Conservation (phyloP, 2,329 filamentous ascomycete species). For the Fusarium nelsonii region DNA sequence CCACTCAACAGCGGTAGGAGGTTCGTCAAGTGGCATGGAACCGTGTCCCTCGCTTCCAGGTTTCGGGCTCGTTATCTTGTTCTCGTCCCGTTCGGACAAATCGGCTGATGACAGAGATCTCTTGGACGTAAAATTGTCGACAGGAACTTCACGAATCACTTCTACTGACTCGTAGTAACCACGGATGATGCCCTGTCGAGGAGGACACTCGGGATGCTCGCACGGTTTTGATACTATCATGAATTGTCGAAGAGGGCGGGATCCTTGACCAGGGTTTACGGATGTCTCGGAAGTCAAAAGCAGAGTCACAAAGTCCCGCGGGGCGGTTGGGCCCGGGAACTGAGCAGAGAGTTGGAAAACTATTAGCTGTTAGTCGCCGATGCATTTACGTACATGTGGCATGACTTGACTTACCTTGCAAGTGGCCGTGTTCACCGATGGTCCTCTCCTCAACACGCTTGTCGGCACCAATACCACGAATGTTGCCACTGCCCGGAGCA, state of each 20-base stretch:
- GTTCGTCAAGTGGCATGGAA: slow-evolving; percentile 44
- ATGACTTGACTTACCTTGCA: slow-evolving; percentile 65
- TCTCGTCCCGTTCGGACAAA: slow-evolving; percentile 47
- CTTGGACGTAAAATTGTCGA: slow-evolving; percentile 57
- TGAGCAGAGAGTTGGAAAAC: slow-evolving; percentile 90
- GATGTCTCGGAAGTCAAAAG: slow-evolving; percentile 75
- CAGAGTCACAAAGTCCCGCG: slow-evolving; percentile 87
- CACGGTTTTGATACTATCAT: slow-evolving; percentile 92
- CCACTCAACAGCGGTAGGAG: slow-evolving; percentile 77
- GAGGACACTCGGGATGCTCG: slow-evolving; percentile 78
- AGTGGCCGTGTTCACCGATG: slow-evolving; percentile 68
- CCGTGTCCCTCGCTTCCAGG: slow-evolving; percentile 32
- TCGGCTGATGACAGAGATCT: slow-evolving; percentile 53
- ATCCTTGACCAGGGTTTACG: slow-evolving; percentile 48
- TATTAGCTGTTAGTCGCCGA: slow-evolving; percentile 50
- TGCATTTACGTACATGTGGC: slow-evolving; percentile 9
- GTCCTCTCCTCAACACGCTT: slow-evolving; percentile 74
- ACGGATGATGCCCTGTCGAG: slow-evolving; percentile 79
- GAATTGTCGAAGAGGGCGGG: slow-evolving; percentile 73
- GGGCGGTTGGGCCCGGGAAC: slow-evolving; percentile 88
- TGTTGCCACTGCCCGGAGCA: slow-evolving; percentile 77
- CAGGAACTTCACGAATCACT: slow-evolving; percentile 84
- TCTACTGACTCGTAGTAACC: slow-evolving; percentile 94
- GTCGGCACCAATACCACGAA: slow-evolving; percentile 89
- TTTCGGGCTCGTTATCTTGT: slow-evolving; percentile 32